phyloP scores from a whole-genome alignment of 768 basidiomycete species.

The Myochromella boudieri region DNA sequence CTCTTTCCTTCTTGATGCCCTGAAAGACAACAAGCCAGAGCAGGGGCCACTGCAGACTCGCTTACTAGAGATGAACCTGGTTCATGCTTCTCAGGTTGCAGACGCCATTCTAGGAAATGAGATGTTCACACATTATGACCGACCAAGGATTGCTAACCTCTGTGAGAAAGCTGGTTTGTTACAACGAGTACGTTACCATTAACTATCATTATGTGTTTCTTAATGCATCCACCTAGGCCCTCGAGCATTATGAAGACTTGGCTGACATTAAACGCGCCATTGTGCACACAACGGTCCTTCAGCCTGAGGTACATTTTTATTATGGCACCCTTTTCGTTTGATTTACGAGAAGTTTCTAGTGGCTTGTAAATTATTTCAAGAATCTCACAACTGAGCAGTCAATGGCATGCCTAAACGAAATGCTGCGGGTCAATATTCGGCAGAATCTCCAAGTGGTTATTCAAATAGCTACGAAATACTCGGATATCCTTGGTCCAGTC shows the following conservation, averaged over 20 bases:
- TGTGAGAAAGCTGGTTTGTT: conserved; percentile 97
- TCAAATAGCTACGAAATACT: conserved; percentile 98
- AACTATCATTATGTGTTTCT: conserved; percentile 2
- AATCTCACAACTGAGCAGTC: conserved; percentile 96
- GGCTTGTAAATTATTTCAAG: conserved; percentile 97
- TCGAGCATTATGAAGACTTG: conserved; percentile 97
- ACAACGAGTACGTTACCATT: conserved; percentile 66
- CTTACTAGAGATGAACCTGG: conserved; percentile 94
- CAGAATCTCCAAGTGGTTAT: conserved; percentile 97
- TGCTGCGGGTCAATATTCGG: conserved; percentile 95
- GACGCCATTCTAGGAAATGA: conserved; percentile 99
- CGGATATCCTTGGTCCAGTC: conserved; percentile 94
- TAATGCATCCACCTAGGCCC: conserved; percentile 54
- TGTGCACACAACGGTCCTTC: conserved; percentile 85
- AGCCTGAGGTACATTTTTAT: conserved; percentile 64
- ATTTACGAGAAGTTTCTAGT: conserved; percentile 42
- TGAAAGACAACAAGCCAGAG: conserved; percentile 98
- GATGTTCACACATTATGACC: conserved; percentile 97
- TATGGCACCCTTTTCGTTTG: not conserved
- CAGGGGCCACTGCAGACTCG: conserved; percentile 96
- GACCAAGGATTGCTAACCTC: conserved; percentile 94
- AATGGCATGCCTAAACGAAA: conserved; percentile 93
- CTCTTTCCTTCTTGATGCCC: conserved; percentile 93
- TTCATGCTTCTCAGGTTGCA: conserved; percentile 97
- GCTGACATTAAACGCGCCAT: conserved; percentile 99